These are phyloP conservation scores for Pythium sp. DNA, from an alignment of 352 stramenopile species.

Conservation along the genomic window DNA sequence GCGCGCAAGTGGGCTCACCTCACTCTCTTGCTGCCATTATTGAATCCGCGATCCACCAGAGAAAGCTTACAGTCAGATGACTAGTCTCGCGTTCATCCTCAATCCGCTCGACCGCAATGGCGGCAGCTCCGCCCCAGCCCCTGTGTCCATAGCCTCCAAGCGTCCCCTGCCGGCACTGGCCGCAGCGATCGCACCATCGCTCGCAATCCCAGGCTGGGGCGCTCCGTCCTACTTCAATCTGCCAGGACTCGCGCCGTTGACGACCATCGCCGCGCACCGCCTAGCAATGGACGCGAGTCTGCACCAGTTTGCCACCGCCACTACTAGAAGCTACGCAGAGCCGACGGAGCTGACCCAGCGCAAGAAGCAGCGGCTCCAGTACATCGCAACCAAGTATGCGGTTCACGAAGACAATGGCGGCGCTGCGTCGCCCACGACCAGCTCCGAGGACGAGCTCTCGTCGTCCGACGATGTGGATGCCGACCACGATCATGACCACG, in stretches of 20 bases:
- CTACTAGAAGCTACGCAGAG: neutral
- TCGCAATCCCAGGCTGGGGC: neutral
- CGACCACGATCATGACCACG: constrained; percentile 16
- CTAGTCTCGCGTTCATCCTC: constrained; percentile 23
- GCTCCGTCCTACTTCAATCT: neutral
- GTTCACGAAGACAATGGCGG: constrained; percentile 22
- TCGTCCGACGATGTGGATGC: constrained; percentile 21
- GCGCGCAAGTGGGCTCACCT: constrained; percentile 5
- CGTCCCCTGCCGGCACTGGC: constrained; percentile 10
- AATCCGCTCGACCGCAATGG: constrained; percentile 17
- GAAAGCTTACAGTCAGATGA: neutral
- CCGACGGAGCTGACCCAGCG: neutral
- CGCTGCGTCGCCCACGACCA: constrained; percentile 15
- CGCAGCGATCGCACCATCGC: constrained; percentile 8
- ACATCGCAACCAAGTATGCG: neutral
- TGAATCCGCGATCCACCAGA: neutral
- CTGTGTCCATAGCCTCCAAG: neutral
- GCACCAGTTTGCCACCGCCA: neutral
- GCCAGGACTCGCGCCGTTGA: constrained; percentile 1
- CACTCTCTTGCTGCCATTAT: neutral
- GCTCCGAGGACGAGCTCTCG: constrained; percentile 13
- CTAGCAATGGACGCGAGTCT: neutral
- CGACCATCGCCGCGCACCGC: constrained; percentile 11
- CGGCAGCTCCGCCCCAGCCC: neutral
- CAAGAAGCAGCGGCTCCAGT: constrained; percentile 7